Percentiles rank a stretch among this genome's conserved stretches.
Evolutionary conservation across 768 basidiomycete genomes (phyloP).

Genomic region (Myochromella boudieri): DNA sequence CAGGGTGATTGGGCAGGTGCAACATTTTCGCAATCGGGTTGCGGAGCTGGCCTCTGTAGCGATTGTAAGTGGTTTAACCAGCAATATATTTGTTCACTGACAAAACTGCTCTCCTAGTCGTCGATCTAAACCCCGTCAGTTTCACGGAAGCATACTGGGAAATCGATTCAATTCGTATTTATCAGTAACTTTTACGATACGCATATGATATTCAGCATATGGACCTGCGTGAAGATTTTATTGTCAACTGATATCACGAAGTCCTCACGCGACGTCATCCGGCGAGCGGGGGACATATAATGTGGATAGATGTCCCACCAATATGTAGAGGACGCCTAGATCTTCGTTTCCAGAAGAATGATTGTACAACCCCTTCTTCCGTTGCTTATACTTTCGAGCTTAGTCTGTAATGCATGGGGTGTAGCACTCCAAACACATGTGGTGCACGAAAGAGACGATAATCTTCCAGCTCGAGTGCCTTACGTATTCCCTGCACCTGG

Average conservation of each 20-base stretch:
- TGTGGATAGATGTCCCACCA: no score
- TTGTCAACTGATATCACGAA: no score
- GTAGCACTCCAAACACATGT: conserved; percentile 3
- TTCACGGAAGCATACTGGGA: conserved; percentile 73
- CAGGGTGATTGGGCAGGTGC: conserved; percentile 57
- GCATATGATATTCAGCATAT: no score
- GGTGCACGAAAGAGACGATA: conserved; percentile 30
- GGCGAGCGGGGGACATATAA: no score
- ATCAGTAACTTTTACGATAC: conserved; percentile 33
- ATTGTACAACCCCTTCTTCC: conserved; percentile 3
- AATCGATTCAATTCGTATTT: conserved; percentile 60
- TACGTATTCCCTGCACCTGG: conserved; percentile 40
- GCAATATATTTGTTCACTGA: neutral
- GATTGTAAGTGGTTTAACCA: conserved; percentile 39
- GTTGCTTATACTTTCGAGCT: conserved; percentile 6
- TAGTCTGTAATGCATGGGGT: conserved; percentile 3
- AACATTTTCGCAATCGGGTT: conserved; percentile 40
- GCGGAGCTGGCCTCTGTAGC: conserved; percentile 36
- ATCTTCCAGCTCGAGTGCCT: conserved; percentile 41
- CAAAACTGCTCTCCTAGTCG: conserved; percentile 35
- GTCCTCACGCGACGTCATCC: neutral
- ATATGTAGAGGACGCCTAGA: no score
- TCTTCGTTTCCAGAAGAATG: neutral
- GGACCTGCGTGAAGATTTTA: neutral
- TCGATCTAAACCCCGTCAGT: conserved; percentile 54